Conservation (phyloP, 2,329 filamentous ascomycete genomes). For the Curvularia hawaiiensis region DNA sequence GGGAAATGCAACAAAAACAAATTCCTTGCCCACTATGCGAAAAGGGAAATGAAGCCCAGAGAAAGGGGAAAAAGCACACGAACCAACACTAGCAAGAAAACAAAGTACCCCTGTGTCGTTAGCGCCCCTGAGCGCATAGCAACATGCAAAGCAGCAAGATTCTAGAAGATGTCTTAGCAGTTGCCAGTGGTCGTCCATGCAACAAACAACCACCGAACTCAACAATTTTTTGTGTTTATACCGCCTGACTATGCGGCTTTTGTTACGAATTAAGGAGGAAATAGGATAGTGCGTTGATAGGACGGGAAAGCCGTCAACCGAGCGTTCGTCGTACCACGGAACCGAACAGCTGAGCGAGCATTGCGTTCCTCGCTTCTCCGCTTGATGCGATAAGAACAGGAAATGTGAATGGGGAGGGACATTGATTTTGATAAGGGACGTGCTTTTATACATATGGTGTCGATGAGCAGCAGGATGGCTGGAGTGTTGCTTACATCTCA, state of each 20-base stretch:
- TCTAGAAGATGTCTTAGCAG: slow-evolving; percentile 3
- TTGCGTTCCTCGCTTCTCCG: slow-evolving; percentile 1
- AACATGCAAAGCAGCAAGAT: background rate
- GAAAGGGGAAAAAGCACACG: slow-evolving; percentile 3
- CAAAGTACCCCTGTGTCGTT: slow-evolving; percentile 4
- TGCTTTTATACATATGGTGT: background rate
- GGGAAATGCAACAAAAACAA: background rate
- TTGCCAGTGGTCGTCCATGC: slow-evolving; percentile 7
- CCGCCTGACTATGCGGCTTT: slow-evolving; percentile 6
- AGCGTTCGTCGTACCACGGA: background rate
- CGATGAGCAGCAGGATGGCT: background rate
- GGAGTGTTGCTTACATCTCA: background rate
- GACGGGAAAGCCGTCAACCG: slow-evolving; percentile 4
- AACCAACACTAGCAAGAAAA: slow-evolving; percentile 13
- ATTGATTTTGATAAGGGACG: slow-evolving; percentile 1
- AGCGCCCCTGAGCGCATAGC: slow-evolving; percentile 11
- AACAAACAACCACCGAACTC: background rate
- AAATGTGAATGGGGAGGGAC: background rate
- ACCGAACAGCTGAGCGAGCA: background rate
- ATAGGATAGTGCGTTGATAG: background rate
- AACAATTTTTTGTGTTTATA: slow-evolving; percentile 2
- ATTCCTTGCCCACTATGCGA: background rate
- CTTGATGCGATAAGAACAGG: background rate
- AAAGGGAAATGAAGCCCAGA: background rate
- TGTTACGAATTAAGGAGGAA: background rate